Conservation (phyloP, 805 yeast species). For the Wickerhamiella qilinensis region DNA sequence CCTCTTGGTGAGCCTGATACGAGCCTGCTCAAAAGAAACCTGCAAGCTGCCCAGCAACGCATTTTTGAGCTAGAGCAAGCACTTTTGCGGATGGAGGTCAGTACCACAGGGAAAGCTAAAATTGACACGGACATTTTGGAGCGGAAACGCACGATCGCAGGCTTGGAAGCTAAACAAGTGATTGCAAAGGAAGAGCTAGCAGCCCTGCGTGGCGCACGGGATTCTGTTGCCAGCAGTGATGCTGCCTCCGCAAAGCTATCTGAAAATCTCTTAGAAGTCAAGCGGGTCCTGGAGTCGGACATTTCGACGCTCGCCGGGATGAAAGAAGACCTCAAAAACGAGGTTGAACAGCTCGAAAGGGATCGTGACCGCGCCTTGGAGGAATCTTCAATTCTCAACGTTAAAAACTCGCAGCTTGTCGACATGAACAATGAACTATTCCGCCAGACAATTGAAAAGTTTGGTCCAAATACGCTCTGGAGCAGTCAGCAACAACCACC, state of each 20-base stretch:
- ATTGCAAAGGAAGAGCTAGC: slow-evolving; percentile 26
- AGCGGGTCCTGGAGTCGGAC: slow-evolving; percentile 32
- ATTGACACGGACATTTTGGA: slow-evolving; percentile 13
- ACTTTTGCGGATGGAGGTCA: slow-evolving; percentile 1
- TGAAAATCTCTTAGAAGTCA: slow-evolving; percentile 32
- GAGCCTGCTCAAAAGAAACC: slow-evolving; percentile 11
- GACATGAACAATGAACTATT: slow-evolving; percentile 25
- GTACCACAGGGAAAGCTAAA: not conserved
- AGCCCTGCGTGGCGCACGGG: slow-evolving; percentile 24
- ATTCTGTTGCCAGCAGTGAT: slow-evolving; percentile 16
- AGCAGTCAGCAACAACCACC: not conserved
- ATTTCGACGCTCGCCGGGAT: slow-evolving; percentile 22
- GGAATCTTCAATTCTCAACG: slow-evolving; percentile 19
- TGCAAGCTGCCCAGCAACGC: slow-evolving; percentile 16
- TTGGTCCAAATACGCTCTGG: slow-evolving; percentile 13
- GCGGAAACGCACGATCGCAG: slow-evolving; percentile 22
- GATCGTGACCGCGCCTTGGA: slow-evolving; percentile 17
- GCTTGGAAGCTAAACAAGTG: slow-evolving; percentile 20
- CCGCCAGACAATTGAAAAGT: slow-evolving; percentile 22
- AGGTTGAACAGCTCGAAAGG: slow-evolving; percentile 16
- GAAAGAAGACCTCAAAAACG: slow-evolving; percentile 18
- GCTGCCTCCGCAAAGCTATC: slow-evolving; percentile 27
- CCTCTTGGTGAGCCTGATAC: slow-evolving; percentile 2
- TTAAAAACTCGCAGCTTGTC: slow-evolving; percentile 22
- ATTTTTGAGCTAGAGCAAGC: slow-evolving; percentile 17